A percentile compares a stretch with the other conserved stretches of the same genome.
Evolutionary conservation across 129 eudicot genomes (phyloP).

Genomic region (Apium graveolens): DNA sequence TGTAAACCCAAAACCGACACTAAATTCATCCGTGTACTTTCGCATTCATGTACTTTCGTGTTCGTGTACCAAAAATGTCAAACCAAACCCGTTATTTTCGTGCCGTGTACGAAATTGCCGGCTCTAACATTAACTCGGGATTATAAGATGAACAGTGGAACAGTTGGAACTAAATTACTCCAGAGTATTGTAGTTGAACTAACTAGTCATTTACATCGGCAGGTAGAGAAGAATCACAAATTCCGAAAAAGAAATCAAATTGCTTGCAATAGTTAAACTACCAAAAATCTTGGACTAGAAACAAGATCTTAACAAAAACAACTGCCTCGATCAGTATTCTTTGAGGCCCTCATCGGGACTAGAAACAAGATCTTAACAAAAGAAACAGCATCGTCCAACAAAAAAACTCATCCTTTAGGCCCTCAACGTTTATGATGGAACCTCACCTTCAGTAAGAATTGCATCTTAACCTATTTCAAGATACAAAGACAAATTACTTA

Average conservation of each 20-base stretch:
- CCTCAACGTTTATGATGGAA: slow-evolving; percentile 73
- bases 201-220: slow-evolving; percentile 12
- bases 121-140: neutral
- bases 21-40: no score
- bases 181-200: neutral
- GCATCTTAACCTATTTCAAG: slow-evolving; percentile 77
- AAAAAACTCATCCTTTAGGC: neutral
- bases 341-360: neutral
- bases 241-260: neutral
- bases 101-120: no score
- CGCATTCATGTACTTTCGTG: no score
- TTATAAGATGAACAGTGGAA: neutral
- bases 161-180: neutral
- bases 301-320: neutral
- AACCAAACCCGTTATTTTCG: no score
- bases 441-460: slow-evolving; percentile 87
- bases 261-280: neutral
- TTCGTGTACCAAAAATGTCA: no score
- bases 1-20: no score
- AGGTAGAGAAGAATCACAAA: neutral
- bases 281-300: neutral
- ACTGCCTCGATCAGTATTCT: neutral
- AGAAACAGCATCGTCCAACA: neutral
- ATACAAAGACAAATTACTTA: neutral
- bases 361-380: neutral